A percentile compares a stretch with the other conserved stretches of the same genome.
These are phyloP conservation scores for Globisporangium nodosum DNA, from an alignment of 352 stramenopile species.

Conservation along the genomic window DNA sequence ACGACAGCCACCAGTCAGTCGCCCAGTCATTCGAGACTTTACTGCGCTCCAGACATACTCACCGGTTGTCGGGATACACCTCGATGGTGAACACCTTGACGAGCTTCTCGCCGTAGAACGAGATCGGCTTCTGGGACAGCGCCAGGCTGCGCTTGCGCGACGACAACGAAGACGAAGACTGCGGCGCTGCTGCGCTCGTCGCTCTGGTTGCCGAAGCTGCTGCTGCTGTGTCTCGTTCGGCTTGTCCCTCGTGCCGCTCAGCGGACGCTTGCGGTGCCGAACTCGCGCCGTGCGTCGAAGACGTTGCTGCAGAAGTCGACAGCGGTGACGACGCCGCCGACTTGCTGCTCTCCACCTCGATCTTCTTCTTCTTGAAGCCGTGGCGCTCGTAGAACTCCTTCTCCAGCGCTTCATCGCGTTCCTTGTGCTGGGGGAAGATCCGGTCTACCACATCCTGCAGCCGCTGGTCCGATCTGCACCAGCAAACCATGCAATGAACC, in stretches of 20 bases:
- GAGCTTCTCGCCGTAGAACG: slow-evolving; percentile 4
- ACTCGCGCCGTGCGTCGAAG: neutral
- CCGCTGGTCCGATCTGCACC: slow-evolving; percentile 57
- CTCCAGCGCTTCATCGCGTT: slow-evolving; percentile 38
- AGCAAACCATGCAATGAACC: neutral
- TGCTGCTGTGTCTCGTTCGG: neutral
- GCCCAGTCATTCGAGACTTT: neutral
- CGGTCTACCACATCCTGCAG: slow-evolving; percentile 70
- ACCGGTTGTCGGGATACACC: slow-evolving; percentile 7
- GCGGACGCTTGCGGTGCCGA: no score
- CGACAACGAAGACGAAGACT: neutral
- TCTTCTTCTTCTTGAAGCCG: slow-evolving; percentile 40
- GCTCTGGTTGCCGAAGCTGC: neutral
- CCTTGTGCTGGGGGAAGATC: slow-evolving; percentile 65
- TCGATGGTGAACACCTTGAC: slow-evolving; percentile 9
- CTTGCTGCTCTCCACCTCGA: neutral
- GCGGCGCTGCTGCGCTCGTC: neutral
- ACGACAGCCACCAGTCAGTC: neutral
- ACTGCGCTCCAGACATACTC: neutral
- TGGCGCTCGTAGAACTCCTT: slow-evolving; percentile 59
- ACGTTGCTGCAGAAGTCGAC: neutral
- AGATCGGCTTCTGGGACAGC: slow-evolving; percentile 1
- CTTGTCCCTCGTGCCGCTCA: neutral
- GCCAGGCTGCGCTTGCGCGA: neutral
- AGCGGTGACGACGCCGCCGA: neutral